Conservation (phyloP, 2,329 filamentous ascomycete species). For the Celoporthe dispersa region DNA sequence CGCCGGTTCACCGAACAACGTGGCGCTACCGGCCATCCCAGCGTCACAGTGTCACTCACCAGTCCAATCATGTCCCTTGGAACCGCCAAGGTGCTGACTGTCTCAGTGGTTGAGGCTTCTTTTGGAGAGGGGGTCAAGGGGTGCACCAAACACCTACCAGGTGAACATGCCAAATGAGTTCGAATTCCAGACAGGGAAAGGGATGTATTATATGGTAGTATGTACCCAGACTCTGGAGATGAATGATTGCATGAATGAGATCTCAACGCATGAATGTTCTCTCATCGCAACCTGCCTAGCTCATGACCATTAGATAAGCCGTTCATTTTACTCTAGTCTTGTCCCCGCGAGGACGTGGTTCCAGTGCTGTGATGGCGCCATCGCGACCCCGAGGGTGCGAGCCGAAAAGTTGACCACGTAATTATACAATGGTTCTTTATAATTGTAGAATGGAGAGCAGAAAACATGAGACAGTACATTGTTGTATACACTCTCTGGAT, state of each 20-base stretch:
- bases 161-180: not conserved
- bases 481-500: not conserved
- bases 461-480: too few species aligned
- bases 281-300: too few species aligned
- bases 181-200: not conserved
- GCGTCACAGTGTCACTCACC: not conserved
- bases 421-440: too few species aligned
- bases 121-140: too few species aligned
- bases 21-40: not conserved
- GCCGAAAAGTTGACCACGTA: not conserved
- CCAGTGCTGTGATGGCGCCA: not conserved
- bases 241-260: not conserved
- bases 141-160: not conserved
- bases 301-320: not conserved
- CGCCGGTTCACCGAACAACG: not conserved
- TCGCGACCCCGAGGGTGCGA: not conserved
- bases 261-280: too few species aligned
- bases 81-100: not conserved
- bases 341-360: not conserved
- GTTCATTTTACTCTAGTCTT: not conserved
- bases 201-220: not conserved
- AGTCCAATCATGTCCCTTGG: too few species aligned
- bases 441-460: too few species aligned
- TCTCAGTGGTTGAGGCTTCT: not conserved
- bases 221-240: not conserved